Conservation (phyloP, 768 basidiomycete genomes). For the Suillus americanus region DNA sequence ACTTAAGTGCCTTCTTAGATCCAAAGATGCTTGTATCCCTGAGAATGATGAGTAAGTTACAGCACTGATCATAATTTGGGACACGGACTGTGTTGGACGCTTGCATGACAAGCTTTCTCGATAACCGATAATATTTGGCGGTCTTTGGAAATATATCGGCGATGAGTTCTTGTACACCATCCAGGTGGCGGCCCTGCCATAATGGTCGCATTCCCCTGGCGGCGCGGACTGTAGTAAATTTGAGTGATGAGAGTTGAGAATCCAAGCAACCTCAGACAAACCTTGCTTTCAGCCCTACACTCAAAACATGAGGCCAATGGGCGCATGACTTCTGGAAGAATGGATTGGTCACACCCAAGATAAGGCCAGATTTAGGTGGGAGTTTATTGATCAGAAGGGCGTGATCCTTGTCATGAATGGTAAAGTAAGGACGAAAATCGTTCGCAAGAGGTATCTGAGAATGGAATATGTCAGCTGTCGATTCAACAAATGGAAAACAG, state of each 20-base stretch:
- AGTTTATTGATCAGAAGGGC: slow-evolving; percentile 73
- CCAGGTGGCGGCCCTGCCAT: slow-evolving; percentile 59
- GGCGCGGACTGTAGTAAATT: slow-evolving; percentile 10
- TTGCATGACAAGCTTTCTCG: slow-evolving; percentile 57
- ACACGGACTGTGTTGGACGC: slow-evolving; percentile 51
- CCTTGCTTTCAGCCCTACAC: slow-evolving; percentile 54
- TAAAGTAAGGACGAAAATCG: slow-evolving; percentile 93
- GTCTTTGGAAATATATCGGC: slow-evolving; percentile 85
- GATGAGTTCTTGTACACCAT: slow-evolving; percentile 79
- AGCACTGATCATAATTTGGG: neutral
- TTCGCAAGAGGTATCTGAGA: slow-evolving; percentile 75
- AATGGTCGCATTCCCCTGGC: slow-evolving; percentile 7
- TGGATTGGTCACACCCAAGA: slow-evolving; percentile 88
- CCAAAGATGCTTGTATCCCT: slow-evolving; percentile 65
- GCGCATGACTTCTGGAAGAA: slow-evolving; percentile 76
- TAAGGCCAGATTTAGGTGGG: slow-evolving; percentile 71
- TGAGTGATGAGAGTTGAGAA: neutral
- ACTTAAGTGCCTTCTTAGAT: slow-evolving; percentile 78
- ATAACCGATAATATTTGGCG: slow-evolving; percentile 67
- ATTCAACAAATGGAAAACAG: neutral
- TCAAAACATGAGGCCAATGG: slow-evolving; percentile 86
- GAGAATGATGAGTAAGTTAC: slow-evolving; percentile 2
- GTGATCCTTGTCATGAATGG: slow-evolving; percentile 92
- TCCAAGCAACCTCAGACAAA: slow-evolving; percentile 27
- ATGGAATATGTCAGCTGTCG: neutral